phyloP scores from a whole-genome alignment of 345 rosid genomes.

The Streptanthus diversifolius region DNA sequence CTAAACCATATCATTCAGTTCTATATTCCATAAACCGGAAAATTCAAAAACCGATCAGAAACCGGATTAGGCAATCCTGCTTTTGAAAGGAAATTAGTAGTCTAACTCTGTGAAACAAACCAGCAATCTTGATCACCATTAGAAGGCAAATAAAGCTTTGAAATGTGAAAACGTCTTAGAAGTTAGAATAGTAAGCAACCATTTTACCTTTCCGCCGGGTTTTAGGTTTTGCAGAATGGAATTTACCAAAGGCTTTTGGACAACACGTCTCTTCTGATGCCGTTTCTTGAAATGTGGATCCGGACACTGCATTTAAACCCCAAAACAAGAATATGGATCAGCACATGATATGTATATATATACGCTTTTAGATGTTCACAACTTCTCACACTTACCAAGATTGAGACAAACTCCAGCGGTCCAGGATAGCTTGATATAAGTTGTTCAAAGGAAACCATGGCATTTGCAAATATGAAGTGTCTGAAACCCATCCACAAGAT shows the following conservation, averaged over 20 bases:
- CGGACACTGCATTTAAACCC: constrained; percentile 60
- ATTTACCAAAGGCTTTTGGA: constrained; percentile 72
- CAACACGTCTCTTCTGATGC: constrained; percentile 88
- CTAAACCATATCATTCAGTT: neutral
- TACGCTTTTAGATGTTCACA: neutral
- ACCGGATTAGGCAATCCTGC: neutral
- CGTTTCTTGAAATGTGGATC: constrained; percentile 97
- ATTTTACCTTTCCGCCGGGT: constrained; percentile 73
- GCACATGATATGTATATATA: neutral
- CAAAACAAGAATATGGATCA: constrained; percentile 7
- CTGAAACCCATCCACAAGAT: constrained; percentile 43
- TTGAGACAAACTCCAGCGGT: constrained; percentile 73
- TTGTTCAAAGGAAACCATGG: constrained; percentile 61
- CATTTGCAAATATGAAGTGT: constrained; percentile 84
- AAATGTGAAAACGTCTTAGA: neutral
- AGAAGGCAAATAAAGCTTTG: neutral
- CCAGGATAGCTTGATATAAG: constrained; percentile 70
- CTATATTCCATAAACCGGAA: neutral
- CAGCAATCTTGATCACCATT: neutral
- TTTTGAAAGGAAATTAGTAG: neutral
- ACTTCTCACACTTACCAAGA: constrained; percentile 59
- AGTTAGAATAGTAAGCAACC: neutral
- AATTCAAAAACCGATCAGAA: too few species aligned
- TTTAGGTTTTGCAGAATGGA: constrained; percentile 49
- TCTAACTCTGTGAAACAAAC: neutral